These are phyloP conservation scores for Metarhizium humberi DNA, from an alignment of 2,329 filamentous ascomycete species.

Conservation along the genomic window DNA sequence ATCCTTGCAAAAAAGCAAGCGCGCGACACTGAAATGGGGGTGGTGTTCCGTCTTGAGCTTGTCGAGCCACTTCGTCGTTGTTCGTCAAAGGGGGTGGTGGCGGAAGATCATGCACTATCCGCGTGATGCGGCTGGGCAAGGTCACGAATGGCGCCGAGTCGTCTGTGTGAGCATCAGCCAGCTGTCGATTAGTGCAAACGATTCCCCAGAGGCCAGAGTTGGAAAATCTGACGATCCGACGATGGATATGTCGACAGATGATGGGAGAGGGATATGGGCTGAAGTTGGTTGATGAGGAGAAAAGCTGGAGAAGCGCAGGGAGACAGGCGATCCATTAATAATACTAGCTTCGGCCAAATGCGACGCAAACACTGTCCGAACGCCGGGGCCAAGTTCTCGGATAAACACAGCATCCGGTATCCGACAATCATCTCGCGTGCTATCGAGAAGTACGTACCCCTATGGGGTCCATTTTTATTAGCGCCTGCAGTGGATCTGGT, in stretches of 20 bases:
- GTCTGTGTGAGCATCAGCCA: not conserved
- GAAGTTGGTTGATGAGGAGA: slow-evolving; percentile 1
- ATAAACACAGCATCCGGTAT: not conserved
- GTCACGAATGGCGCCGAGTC: not conserved
- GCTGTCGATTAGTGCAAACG: not conserved
- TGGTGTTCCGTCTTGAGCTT: not conserved
- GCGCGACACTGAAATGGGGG: slow-evolving; percentile 11
- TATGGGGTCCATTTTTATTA: too few species aligned
- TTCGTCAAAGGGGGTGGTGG: slow-evolving; percentile 1
- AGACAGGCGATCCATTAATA: slow-evolving; percentile 1
- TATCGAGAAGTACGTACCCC: not conserved
- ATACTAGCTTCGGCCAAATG: not conserved
- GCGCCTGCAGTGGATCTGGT: not conserved
- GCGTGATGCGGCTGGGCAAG: not conserved
- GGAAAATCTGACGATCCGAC: not conserved
- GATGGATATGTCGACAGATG: not conserved
- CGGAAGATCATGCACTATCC: not conserved
- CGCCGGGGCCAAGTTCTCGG: not conserved
- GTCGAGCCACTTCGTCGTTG: not conserved
- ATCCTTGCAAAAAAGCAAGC: slow-evolving; percentile 14
- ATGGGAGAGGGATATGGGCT: slow-evolving; percentile 2
- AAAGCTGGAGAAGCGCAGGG: not conserved
- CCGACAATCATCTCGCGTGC: not conserved
- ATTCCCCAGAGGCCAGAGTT: not conserved
- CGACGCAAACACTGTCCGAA: not conserved